Conservation (phyloP, 305 asterid species). For the Fraxinus dipetala region DNA sequence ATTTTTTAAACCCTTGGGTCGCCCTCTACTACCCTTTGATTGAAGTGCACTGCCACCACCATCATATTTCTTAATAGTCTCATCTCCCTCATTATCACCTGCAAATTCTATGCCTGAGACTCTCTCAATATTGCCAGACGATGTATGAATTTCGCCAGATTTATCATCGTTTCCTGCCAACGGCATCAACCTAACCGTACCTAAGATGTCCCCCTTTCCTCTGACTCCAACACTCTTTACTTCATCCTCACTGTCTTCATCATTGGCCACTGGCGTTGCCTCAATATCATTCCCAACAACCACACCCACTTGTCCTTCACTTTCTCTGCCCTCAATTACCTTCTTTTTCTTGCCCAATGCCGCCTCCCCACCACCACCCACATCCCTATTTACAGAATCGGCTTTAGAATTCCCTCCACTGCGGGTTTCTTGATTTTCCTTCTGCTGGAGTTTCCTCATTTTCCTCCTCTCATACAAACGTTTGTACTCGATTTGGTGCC, state of each 20-base stretch:
- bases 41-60: constrained; percentile 7
- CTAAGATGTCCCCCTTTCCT: neutral
- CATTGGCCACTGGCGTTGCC: constrained; percentile 15
- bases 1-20: constrained; percentile 2
- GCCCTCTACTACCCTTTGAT: neutral
- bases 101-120: neutral
- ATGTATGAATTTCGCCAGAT: neutral
- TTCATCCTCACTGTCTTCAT: neutral
- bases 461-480: neutral
- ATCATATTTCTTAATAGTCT: constrained; percentile 10
- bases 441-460: neutral
- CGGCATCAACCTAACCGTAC: neutral
- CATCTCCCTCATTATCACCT: neutral
- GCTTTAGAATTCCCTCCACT: neutral
- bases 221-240: neutral
- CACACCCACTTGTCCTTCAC: neutral
- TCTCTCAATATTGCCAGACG: neutral
- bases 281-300: constrained; percentile 2
- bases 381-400: constrained; percentile 6
- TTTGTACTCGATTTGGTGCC: constrained; percentile 19
- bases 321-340: constrained; percentile 11
- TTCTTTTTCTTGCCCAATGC: constrained; percentile 10
- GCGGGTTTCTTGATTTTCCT: neutral
- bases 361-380: constrained; percentile 20
- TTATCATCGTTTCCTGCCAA: neutral